Evolutionary conservation across 1,139 yeast genomes (phyloP).

Genomic region (Pneumocystis sp.): DNA sequence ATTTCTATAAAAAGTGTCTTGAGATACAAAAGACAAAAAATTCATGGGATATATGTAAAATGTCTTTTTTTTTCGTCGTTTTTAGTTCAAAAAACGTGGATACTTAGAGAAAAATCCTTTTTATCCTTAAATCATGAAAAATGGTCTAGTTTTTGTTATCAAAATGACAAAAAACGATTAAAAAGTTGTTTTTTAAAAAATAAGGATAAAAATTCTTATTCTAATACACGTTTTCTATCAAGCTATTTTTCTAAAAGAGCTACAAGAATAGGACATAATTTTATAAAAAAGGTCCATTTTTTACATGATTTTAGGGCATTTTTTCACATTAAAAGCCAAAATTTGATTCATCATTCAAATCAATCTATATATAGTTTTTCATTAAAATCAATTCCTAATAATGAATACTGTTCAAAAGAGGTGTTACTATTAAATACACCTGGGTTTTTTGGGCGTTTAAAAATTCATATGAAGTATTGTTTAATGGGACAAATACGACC

Average conservation of each 20-base stretch:
- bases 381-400: neutral
- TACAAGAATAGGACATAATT: neutral
- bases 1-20: neutral
- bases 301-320: neutral
- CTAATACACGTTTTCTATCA: neutral
- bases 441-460: conserved; percentile 35
- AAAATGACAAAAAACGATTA: neutral
- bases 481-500: conserved; percentile 52
- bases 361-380: conserved; percentile 10
- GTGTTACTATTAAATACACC: conserved; percentile 41
- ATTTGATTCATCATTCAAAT: conserved; percentile 23
- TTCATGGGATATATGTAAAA: neutral
- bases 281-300: neutral
- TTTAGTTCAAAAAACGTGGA: neutral
- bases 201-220: neutral
- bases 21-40: no score
- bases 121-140: neutral
- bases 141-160: neutral
- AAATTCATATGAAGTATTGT: conserved; percentile 54
- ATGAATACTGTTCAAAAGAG: conserved; percentile 23
- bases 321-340: neutral
- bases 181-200: neutral
- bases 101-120: neutral
- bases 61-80: neutral
- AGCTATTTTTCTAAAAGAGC: neutral